These are phyloP conservation scores for Cydonia oblonga DNA, from an alignment of 331 rosid genomes.

Conservation along the genomic window DNA sequence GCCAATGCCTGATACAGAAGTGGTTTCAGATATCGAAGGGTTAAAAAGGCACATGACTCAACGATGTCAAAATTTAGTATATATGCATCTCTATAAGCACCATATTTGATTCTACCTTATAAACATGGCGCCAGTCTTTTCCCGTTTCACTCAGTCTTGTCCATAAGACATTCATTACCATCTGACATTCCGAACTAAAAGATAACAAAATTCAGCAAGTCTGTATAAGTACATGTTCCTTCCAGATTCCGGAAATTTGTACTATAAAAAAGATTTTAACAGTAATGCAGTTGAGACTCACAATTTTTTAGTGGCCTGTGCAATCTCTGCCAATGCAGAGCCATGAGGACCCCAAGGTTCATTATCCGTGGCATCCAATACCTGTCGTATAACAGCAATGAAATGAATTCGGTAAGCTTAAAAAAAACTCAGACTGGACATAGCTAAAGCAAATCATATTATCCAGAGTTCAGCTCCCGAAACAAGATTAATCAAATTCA, in stretches of 20 bases:
- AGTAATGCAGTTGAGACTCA: conserved; percentile 7
- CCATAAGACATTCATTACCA: conserved; percentile 97
- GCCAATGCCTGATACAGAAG: conserved; percentile 69
- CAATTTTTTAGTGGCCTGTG: conserved; percentile 93
- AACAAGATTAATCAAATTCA: neutral
- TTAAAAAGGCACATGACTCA: neutral
- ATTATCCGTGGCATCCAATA: conserved; percentile 86
- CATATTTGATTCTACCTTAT: conserved; percentile 46
- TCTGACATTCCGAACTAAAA: conserved; percentile 91
- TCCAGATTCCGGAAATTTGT: neutral
- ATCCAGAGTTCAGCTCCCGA: neutral
- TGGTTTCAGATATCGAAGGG: conserved; percentile 6
- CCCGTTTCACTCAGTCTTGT: conserved; percentile 89
- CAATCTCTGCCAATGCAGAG: conserved; percentile 76
- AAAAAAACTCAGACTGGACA: neutral
- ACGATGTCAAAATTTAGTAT: neutral
- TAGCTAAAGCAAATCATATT: neutral
- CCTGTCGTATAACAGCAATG: conserved; percentile 42
- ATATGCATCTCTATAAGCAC: neutral
- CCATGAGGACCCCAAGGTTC: conserved; percentile 99
- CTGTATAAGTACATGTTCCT: neutral
- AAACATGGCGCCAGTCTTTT: conserved; percentile 94
- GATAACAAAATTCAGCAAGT: conserved; percentile 23
- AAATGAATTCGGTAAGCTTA: neutral
- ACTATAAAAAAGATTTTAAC: neutral